Evolutionary conservation across 192 early-diverging fungal species (phyloP).

Genomic region (Coemansia sp.): DNA sequence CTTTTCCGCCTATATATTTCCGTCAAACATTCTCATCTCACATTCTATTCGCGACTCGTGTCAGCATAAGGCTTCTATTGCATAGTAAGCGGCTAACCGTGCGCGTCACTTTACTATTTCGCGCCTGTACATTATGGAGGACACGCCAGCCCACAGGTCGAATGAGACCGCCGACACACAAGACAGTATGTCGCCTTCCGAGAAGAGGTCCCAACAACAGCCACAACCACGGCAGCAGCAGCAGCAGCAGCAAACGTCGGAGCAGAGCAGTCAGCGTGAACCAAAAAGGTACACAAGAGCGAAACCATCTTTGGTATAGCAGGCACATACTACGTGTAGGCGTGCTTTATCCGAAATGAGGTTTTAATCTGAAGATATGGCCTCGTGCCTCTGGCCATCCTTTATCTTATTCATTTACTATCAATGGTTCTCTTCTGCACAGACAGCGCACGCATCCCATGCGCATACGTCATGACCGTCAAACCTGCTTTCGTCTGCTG

Average conservation of each 20-base stretch:
- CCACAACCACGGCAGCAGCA: neutral
- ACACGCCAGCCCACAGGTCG: neutral
- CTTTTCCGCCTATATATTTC: neutral
- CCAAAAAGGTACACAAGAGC: conserved; percentile 2
- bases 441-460: neutral
- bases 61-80: neutral
- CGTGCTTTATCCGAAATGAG: neutral
- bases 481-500: neutral
- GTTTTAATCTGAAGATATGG: neutral
- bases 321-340: neutral
- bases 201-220: neutral
- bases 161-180: neutral
- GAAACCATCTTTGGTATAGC: neutral
- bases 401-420: neutral
- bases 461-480: conserved; percentile 2
- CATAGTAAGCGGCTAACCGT: neutral
- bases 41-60: neutral
- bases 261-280: neutral
- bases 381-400: neutral
- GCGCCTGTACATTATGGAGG: conserved; percentile 2
- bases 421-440: neutral
- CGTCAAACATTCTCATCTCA: neutral
- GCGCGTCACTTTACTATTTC: neutral
- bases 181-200: neutral
- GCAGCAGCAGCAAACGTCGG: neutral